Evolutionary conservation across 1,284 basidiomycete genomes (phyloP).

Genomic region (Sporisorium graminicola): DNA sequence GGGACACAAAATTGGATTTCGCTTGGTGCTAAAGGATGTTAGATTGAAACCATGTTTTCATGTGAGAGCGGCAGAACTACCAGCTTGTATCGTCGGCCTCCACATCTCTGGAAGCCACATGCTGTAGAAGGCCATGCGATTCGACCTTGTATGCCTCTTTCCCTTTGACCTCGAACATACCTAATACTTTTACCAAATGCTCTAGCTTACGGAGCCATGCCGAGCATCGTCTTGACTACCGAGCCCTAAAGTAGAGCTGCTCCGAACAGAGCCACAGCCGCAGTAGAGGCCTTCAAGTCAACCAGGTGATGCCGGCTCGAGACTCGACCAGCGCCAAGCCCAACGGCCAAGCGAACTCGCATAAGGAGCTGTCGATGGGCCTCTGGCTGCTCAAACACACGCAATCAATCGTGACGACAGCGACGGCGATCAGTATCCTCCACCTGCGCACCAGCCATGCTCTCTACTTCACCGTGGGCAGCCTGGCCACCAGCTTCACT

Average conservation of each 20-base stretch:
- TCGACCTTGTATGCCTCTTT: background rate
- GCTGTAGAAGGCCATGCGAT: background rate
- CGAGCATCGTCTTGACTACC: background rate
- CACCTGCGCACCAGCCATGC: conserved; percentile 47
- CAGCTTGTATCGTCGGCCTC: background rate
- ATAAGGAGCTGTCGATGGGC: conserved; percentile 33
- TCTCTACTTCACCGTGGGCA: conserved; percentile 42
- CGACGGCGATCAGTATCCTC: conserved; percentile 50
- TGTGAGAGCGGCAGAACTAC: background rate
- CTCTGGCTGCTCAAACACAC: conserved; percentile 54
- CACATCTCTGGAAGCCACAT: background rate
- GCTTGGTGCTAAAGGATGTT: background rate
- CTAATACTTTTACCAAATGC: background rate
- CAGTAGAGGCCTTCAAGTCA: no score
- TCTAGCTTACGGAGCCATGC: background rate
- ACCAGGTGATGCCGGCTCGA: conserved; percentile 19
- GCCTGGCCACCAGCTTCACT: conserved; percentile 49
- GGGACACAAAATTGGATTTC: background rate
- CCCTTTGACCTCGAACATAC: background rate
- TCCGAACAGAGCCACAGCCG: background rate
- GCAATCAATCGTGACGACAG: conserved; percentile 51
- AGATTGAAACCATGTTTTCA: background rate
- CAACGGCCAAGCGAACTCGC: background rate
- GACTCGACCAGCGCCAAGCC: background rate
- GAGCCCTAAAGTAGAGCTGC: background rate